Percentiles rank a stretch among this genome's conserved stretches.
phyloP scores from a whole-genome alignment of 1,139 yeast genomes.

The Blastobotrys indianensis region DNA sequence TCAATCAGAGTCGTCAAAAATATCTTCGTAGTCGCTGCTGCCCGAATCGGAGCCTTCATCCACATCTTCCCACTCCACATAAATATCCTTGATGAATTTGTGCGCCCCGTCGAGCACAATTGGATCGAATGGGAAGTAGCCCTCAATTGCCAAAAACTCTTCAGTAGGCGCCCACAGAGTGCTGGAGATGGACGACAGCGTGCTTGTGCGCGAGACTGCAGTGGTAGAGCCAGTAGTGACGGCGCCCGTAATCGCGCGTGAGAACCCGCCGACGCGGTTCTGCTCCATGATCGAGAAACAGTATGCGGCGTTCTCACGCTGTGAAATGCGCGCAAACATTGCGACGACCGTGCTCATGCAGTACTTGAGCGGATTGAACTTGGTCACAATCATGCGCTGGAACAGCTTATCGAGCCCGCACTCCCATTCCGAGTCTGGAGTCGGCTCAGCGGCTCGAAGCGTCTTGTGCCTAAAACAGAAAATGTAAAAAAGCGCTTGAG shows the following conservation, averaged over 20 bases:
- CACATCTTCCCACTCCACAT: slow-evolving; percentile 79
- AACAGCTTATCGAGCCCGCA: slow-evolving; percentile 78
- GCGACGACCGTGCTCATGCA: slow-evolving; percentile 91
- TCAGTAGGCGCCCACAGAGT: slow-evolving; percentile 43
- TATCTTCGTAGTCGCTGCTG: slow-evolving; percentile 29
- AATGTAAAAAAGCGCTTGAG: slow-evolving; percentile 84
- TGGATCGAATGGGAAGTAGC: slow-evolving; percentile 96
- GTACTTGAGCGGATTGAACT: slow-evolving; percentile 87
- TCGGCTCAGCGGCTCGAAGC: slow-evolving; percentile 37
- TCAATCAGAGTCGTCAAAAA: slow-evolving; percentile 16
- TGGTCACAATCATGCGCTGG: slow-evolving; percentile 78
- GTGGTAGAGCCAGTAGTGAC: slow-evolving; percentile 10
- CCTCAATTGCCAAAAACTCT: slow-evolving; percentile 82
- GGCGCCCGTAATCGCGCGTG: slow-evolving; percentile 6
- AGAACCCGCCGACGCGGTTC: slow-evolving; percentile 60
- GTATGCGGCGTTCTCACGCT: slow-evolving; percentile 82
- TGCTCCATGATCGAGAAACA: slow-evolving; percentile 91
- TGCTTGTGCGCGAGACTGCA: slow-evolving; percentile 7
- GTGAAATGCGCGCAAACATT: slow-evolving; percentile 90
- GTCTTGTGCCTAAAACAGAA: slow-evolving; percentile 79
- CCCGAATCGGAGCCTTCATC: slow-evolving; percentile 58
- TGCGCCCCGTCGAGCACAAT: slow-evolving; percentile 62
- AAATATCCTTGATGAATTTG: slow-evolving; percentile 47
- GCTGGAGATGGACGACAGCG: slow-evolving; percentile 13
- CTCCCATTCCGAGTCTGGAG: slow-evolving; percentile 53